phyloP scores from a whole-genome alignment of 1,284 basidiomycete genomes.

The Ceratobasidium sp. region DNA sequence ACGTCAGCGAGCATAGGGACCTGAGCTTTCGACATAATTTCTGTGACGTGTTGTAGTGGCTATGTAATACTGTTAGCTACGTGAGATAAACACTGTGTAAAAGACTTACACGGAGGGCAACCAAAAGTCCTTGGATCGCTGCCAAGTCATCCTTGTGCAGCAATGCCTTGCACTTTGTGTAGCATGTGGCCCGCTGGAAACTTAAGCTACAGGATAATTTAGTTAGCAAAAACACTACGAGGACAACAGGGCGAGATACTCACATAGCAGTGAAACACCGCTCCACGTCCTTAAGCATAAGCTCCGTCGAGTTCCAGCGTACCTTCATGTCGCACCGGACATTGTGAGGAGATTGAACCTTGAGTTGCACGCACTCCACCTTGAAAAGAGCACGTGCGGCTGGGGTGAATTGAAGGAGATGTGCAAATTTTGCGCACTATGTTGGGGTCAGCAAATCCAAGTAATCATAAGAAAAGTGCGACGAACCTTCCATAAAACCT shows the following conservation, averaged over 20 bases:
- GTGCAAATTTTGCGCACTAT: background rate
- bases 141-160: no score
- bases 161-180: no score
- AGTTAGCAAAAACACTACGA: no score
- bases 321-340: background rate
- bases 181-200: no score
- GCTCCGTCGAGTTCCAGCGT: background rate
- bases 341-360: background rate
- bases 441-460: background rate
- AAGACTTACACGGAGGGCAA: no score
- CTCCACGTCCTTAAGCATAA: background rate
- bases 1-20: constrained; percentile 21
- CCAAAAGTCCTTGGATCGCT: no score
- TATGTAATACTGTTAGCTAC: background rate
- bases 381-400: background rate
- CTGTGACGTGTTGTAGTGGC: background rate
- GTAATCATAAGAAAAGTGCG: no score
- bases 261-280: no score
- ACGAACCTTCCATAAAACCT: background rate
- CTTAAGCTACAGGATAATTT: no score
- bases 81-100: no score
- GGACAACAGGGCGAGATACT: no score
- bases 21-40: background rate
- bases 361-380: background rate
- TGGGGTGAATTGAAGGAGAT: background rate